phyloP scores from a whole-genome alignment of 202 grass and related monocot species.

The Hordeum pubiflorum region DNA sequence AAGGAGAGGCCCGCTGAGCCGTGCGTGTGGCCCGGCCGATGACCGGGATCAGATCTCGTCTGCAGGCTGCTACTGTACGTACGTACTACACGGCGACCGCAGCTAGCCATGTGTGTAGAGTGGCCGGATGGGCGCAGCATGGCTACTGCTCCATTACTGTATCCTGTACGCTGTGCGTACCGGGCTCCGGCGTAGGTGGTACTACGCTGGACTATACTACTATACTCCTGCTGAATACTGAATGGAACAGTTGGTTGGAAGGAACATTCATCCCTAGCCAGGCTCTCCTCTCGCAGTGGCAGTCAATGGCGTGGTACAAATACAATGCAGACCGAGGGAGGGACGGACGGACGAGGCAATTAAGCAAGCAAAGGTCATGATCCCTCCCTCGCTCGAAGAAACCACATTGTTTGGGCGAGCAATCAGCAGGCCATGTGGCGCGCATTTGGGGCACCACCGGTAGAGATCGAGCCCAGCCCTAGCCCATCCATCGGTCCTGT shows the following conservation, averaged over 20 bases:
- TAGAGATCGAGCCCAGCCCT: neutral
- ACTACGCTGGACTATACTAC: too few relatives aligned
- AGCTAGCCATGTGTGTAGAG: neutral
- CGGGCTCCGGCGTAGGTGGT: neutral
- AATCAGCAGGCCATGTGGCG: too few relatives aligned
- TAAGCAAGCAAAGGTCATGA: too few relatives aligned
- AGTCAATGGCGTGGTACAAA: neutral
- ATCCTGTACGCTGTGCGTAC: neutral
- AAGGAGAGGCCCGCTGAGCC: neutral
- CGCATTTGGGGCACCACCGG: neutral
- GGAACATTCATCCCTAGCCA: neutral
- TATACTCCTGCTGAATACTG: too few relatives aligned
- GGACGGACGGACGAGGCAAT: too few relatives aligned
- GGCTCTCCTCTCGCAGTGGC: neutral
- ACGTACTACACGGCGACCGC: neutral
- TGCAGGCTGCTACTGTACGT: neutral
- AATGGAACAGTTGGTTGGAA: neutral
- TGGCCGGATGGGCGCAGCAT: too few relatives aligned
- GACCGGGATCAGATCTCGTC: neutral
- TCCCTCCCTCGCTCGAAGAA: too few relatives aligned
- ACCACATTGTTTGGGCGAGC: too few relatives aligned
- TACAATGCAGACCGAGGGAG: neutral
- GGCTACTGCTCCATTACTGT: neutral
- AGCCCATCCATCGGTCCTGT: too few relatives aligned
- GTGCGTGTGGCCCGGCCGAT: neutral